phyloP scores from a whole-genome alignment of 306 rosid species.

The Gillenia trifoliata region DNA sequence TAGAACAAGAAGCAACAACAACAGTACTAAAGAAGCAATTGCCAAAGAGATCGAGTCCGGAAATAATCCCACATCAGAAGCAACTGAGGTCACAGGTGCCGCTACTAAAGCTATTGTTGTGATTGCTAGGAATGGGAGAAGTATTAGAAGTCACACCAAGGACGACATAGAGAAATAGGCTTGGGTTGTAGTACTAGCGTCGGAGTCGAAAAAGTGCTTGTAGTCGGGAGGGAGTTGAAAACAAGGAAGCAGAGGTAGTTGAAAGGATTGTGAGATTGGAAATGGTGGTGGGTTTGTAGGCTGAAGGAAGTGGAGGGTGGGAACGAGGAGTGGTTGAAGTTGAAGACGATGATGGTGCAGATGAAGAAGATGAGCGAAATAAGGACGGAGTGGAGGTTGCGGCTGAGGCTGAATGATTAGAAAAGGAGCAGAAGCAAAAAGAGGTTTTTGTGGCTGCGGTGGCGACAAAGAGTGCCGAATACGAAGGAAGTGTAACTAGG shows the following conservation, averaged over 20 bases:
- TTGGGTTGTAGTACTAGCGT: too few relatives aligned
- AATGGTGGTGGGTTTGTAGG: slow-evolving; percentile 12
- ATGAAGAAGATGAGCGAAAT: slow-evolving; percentile 16
- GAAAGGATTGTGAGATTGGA: slow-evolving; percentile 42
- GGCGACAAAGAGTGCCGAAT: slow-evolving; percentile 22
- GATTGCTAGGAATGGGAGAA: too few relatives aligned
- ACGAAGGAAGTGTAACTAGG: slow-evolving; percentile 8
- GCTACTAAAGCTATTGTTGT: slow-evolving; percentile 25
- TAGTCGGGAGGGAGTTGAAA: slow-evolving; percentile 55
- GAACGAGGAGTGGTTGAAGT: slow-evolving; percentile 31
- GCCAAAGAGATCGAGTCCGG: slow-evolving; percentile 24
- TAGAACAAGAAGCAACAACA: slow-evolving; percentile 18
- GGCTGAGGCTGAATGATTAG: slow-evolving; percentile 1
- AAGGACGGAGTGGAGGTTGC: slow-evolving; percentile 1
- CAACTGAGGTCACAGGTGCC: slow-evolving; percentile 25
- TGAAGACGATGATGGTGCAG: slow-evolving; percentile 28
- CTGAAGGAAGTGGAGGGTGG: slow-evolving; percentile 26
- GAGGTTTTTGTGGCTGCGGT: background rate
- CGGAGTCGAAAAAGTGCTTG: too few relatives aligned
- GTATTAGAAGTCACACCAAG: slow-evolving; percentile 28
- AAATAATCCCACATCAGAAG: slow-evolving; percentile 2
- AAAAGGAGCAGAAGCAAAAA: background rate
- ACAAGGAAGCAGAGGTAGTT: slow-evolving; percentile 41
- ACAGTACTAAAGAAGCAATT: slow-evolving; percentile 48
- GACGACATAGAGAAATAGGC: too few relatives aligned